A percentile compares a stretch with the other conserved stretches of the same genome.
Conservation (phyloP, 2,329 filamentous ascomycete species). For the Mycogone perniciosa region DNA sequence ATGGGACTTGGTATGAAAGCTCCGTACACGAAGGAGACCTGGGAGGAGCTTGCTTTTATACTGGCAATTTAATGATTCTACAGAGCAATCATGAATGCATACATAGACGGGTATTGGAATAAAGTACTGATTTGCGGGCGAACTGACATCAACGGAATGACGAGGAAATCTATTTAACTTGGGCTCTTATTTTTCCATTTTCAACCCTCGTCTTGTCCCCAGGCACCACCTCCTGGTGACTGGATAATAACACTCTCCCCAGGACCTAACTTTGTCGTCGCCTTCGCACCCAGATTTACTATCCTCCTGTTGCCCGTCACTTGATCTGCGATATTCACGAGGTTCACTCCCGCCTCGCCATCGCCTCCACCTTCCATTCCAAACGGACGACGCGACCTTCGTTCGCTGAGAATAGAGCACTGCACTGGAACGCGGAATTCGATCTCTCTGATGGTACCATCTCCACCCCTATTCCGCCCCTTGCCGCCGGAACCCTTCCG, state of each 20-base stretch:
- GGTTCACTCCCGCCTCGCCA: conserved; percentile 60
- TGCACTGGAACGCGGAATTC: conserved; percentile 74
- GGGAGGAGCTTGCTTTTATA: neutral
- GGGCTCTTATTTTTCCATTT: too few species aligned
- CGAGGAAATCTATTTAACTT: too few species aligned
- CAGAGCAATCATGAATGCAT: neutral
- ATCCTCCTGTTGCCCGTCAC: conserved; percentile 24
- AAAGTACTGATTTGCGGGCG: neutral
- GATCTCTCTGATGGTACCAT: conserved; percentile 72
- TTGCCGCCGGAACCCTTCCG: conserved; percentile 48
- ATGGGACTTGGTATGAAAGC: conserved; percentile 43
- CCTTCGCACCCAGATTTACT: conserved; percentile 55
- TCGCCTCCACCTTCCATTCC: conserved; percentile 67
- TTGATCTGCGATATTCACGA: conserved; percentile 14
- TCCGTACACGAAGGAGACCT: too few species aligned
- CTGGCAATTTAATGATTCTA: neutral
- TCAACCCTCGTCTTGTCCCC: conserved; percentile 32
- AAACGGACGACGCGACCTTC: conserved; percentile 67
- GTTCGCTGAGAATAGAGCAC: conserved; percentile 71
- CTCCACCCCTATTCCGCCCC: conserved; percentile 63
- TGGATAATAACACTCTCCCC: conserved; percentile 56
- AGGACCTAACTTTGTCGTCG: conserved; percentile 49
- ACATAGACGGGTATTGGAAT: neutral
- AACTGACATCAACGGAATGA: too few species aligned
- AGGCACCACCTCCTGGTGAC: conserved; percentile 58